phyloP scores from a whole-genome alignment of 2,329 filamentous ascomycete genomes.

The Lasiodiplodia hormozganensis region DNA sequence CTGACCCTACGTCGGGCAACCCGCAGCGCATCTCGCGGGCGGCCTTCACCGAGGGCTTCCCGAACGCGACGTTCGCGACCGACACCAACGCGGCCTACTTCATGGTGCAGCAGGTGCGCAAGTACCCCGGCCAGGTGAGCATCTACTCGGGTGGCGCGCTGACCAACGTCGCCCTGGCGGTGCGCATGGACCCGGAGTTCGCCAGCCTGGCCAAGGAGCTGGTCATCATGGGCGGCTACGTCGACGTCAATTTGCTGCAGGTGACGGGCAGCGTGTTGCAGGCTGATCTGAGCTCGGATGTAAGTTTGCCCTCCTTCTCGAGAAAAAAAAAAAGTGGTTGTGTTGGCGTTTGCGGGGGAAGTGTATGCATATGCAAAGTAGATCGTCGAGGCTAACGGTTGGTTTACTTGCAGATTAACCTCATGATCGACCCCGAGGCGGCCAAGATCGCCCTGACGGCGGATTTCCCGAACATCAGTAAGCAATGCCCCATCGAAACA shows the following conservation, averaged over 20 bases:
- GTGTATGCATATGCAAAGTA: too few species aligned
- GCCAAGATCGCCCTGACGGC: constrained; percentile 58
- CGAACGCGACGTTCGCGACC: constrained; percentile 51
- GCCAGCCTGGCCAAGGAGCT: constrained; percentile 55
- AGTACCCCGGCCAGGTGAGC: constrained; percentile 58
- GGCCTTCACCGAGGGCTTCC: constrained; percentile 56
- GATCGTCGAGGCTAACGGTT: too few species aligned
- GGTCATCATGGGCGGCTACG: constrained; percentile 59
- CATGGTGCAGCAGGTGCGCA: constrained; percentile 53
- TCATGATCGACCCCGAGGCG: constrained; percentile 60
- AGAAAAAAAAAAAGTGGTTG: neutral
- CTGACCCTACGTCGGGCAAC: constrained; percentile 55
- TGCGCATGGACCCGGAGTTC: constrained; percentile 55
- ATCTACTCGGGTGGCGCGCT: constrained; percentile 57
- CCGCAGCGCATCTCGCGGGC: constrained; percentile 49
- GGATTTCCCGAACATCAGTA: constrained; percentile 50
- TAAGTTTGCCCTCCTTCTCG: neutral
- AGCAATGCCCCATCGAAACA: neutral
- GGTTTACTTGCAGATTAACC: constrained; percentile 49
- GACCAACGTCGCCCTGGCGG: constrained; percentile 58
- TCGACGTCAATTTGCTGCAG: constrained; percentile 48
- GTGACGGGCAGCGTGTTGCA: constrained; percentile 38
- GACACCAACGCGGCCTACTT: constrained; percentile 53
- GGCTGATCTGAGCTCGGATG: constrained; percentile 36
- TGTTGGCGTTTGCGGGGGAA: neutral